phyloP scores from a whole-genome alignment of 1,284 basidiomycete genomes.

The Trametes versicolor region DNA sequence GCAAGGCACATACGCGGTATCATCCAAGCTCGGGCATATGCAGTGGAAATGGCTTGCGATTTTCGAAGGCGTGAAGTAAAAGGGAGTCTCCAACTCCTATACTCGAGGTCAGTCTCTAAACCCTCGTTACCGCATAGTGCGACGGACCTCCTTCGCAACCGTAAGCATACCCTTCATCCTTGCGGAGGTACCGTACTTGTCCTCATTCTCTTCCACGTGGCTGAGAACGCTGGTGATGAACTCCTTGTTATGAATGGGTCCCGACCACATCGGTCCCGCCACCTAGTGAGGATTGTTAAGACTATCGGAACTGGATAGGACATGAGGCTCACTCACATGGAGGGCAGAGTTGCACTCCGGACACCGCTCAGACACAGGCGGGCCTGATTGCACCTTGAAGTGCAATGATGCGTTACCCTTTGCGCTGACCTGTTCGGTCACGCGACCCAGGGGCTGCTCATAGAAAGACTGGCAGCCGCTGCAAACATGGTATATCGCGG shows the following conservation, averaged over 20 bases:
- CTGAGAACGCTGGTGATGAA: slow-evolving; percentile 84
- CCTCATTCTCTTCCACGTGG: slow-evolving; percentile 71
- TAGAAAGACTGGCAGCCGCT: slow-evolving; percentile 83
- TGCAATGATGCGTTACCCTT: slow-evolving; percentile 63
- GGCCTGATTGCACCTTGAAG: slow-evolving; percentile 82
- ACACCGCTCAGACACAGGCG: slow-evolving; percentile 74
- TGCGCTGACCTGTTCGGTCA: slow-evolving; percentile 66
- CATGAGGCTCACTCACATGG: slow-evolving; percentile 66
- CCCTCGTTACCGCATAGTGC: not conserved
- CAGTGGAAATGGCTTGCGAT: slow-evolving; percentile 88
- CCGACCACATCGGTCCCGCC: slow-evolving; percentile 98
- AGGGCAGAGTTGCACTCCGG: slow-evolving; percentile 83
- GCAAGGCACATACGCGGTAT: slow-evolving; percentile 69
- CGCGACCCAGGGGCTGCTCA: slow-evolving; percentile 81
- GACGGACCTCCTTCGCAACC: slow-evolving; percentile 83
- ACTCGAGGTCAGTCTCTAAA: no score
- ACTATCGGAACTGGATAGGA: no score
- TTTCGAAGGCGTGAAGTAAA: slow-evolving; percentile 93
- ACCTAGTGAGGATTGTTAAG: slow-evolving; percentile 53
- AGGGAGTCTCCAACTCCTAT: slow-evolving; percentile 84
- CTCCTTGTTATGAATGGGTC: slow-evolving; percentile 80
- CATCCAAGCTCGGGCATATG: slow-evolving; percentile 77
- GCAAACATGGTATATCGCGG: slow-evolving; percentile 86
- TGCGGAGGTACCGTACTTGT: slow-evolving; percentile 79
- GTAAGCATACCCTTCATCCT: slow-evolving; percentile 97